These are phyloP conservation scores for Pythium oligandrum DNA, from an alignment of 352 stramenopile genomes.

Conservation along the genomic window DNA sequence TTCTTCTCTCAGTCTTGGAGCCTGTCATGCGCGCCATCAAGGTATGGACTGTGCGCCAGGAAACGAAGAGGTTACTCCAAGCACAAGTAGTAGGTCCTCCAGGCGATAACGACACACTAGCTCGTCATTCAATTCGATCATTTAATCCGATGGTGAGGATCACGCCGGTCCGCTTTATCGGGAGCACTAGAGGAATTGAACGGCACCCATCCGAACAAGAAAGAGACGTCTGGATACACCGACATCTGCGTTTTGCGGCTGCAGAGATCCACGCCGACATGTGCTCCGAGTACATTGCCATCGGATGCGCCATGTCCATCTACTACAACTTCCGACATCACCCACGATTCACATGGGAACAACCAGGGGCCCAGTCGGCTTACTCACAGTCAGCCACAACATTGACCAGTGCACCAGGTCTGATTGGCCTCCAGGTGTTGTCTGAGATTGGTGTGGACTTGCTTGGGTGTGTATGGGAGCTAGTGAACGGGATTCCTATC, in stretches of 20 bases:
- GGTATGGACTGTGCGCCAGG: neutral
- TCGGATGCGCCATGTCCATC: constrained; percentile 24
- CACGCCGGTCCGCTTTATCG: too few species aligned
- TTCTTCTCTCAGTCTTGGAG: neutral
- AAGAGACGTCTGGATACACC: neutral
- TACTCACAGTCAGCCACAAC: neutral
- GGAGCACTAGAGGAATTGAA: too few species aligned
- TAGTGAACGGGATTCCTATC: constrained; percentile 20
- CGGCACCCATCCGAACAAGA: too few species aligned
- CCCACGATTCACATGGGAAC: constrained; percentile 16
- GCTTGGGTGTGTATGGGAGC: constrained; percentile 17
- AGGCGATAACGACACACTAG: too few species aligned
- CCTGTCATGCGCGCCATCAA: constrained; percentile 3
- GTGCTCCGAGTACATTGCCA: constrained; percentile 37
- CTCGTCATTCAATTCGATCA: too few species aligned
- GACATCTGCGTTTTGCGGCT: constrained; percentile 8
- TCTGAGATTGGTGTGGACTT: constrained; percentile 25
- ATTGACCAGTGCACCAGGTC: neutral
- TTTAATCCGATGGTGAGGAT: too few species aligned
- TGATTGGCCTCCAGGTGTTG: constrained; percentile 11
- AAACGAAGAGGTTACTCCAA: neutral
- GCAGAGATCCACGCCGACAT: constrained; percentile 23
- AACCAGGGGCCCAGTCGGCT: neutral
- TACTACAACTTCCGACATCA: constrained; percentile 19
- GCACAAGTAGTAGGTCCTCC: too few species aligned